phyloP scores from a whole-genome alignment of 768 basidiomycete genomes.

The Pleurotus cornucopiae region DNA sequence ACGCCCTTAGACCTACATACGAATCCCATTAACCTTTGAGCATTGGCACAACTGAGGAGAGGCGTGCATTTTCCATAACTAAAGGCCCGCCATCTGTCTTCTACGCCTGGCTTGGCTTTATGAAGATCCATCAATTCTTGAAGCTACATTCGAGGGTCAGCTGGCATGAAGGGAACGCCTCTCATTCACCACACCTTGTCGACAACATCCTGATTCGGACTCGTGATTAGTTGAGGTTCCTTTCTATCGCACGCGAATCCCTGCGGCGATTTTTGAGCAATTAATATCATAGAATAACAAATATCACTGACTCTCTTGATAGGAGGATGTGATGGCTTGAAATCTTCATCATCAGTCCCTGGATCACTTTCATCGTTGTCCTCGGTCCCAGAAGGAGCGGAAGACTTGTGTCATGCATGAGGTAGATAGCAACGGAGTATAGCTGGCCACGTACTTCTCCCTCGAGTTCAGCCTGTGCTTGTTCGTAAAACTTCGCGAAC shows the following conservation, averaged over 20 bases:
- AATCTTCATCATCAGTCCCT: constrained; percentile 10
- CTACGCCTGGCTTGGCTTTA: constrained; percentile 50
- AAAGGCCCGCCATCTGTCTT: constrained; percentile 65
- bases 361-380: constrained; percentile 26
- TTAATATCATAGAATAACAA: neutral
- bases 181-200: constrained; percentile 49
- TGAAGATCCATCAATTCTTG: constrained; percentile 65
- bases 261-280: constrained; percentile 26
- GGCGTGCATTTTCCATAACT: constrained; percentile 62
- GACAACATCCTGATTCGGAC: constrained; percentile 69
- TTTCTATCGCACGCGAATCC: constrained; percentile 66
- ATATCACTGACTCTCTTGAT: constrained; percentile 24
- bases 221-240: constrained; percentile 26
- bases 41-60: too few relatives aligned
- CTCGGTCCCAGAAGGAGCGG: constrained; percentile 31
- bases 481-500: constrained; percentile 58
- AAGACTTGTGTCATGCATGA: neutral
- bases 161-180: neutral
- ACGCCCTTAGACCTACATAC: constrained; percentile 51
- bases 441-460: constrained; percentile 16
- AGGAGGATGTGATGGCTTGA: constrained; percentile 15
- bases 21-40: too few relatives aligned
- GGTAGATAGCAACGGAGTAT: neutral
- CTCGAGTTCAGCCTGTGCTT: constrained; percentile 48
- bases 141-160: constrained; percentile 36